A percentile compares a stretch with the other conserved stretches of the same genome.
phyloP scores from a whole-genome alignment of 2,329 filamentous ascomycete genomes.

The Acrodontium crateriforme region DNA sequence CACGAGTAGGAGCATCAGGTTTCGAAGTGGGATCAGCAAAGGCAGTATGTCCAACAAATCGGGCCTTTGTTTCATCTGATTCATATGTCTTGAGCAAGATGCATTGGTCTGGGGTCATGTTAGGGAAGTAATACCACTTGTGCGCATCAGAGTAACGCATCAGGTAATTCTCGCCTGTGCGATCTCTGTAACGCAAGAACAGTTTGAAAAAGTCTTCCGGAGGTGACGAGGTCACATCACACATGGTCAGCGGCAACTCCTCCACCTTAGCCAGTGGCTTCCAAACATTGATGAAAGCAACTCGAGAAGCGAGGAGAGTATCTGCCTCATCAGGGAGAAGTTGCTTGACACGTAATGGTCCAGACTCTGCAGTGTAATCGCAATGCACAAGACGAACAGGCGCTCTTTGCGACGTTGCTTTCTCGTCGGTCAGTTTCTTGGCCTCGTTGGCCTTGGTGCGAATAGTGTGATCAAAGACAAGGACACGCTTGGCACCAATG shows the following conservation, averaged over 20 bases:
- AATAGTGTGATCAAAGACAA: slow-evolving; percentile 40
- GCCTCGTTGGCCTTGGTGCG: slow-evolving; percentile 23
- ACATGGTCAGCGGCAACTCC: slow-evolving; percentile 29
- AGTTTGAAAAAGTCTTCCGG: slow-evolving; percentile 29
- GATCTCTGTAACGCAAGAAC: slow-evolving; percentile 25
- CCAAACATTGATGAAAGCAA: slow-evolving; percentile 40
- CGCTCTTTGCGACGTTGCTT: slow-evolving; percentile 24
- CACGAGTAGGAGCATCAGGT: slow-evolving; percentile 21
- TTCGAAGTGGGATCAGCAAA: slow-evolving; percentile 24
- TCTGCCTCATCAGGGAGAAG: slow-evolving; percentile 32
- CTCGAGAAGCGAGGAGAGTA: slow-evolving; percentile 29
- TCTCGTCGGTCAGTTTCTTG: slow-evolving; percentile 24
- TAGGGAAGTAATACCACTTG: slow-evolving; percentile 29
- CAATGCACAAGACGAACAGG: slow-evolving; percentile 39
- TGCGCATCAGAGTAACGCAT: slow-evolving; percentile 22
- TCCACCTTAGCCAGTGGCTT: slow-evolving; percentile 31
- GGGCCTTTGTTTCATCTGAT: slow-evolving; percentile 19
- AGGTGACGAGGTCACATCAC: slow-evolving; percentile 24
- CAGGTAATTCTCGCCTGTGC: slow-evolving; percentile 29
- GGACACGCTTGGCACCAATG: slow-evolving; percentile 29
- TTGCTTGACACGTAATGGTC: slow-evolving; percentile 28
- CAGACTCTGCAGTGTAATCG: slow-evolving; percentile 35
- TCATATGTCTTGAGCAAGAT: slow-evolving; percentile 29
- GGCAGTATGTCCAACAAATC: slow-evolving; percentile 27
- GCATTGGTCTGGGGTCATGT: slow-evolving; percentile 24